phyloP scores from a whole-genome alignment of 352 stramenopile genomes.

The Globisporangium takayamanum region DNA sequence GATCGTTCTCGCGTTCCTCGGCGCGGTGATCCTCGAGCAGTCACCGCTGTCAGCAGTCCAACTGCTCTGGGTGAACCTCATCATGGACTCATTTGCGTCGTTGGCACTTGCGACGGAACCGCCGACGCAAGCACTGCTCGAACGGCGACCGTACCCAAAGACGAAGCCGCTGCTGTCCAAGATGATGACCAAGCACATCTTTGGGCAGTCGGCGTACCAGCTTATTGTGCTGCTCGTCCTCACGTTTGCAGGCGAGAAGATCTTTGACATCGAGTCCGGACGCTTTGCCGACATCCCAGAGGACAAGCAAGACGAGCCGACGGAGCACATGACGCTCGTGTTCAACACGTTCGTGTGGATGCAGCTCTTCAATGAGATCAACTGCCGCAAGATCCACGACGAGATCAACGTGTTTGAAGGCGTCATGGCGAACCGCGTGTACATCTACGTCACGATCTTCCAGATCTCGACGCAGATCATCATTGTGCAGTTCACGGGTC shows the following conservation, averaged over 20 bases:
- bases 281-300: conserved; percentile 31
- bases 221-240: conserved; percentile 79
- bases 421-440: conserved; percentile 89
- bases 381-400: conserved; percentile 79
- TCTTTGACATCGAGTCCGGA: conserved; percentile 41
- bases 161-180: conserved; percentile 88
- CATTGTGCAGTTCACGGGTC: conserved; percentile 92
- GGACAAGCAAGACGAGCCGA: conserved; percentile 39
- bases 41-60: conserved; percentile 90
- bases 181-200: conserved; percentile 93
- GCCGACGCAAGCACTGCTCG: conserved; percentile 79
- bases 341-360: conserved; percentile 99
- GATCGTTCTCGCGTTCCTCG: conserved; percentile 87
- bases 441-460: conserved; percentile 87
- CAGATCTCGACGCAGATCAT: conserved; percentile 92
- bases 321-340: conserved; percentile 92
- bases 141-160: conserved; percentile 88
- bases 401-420: conserved; percentile 92
- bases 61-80: conserved; percentile 97
- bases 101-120: conserved; percentile 93
- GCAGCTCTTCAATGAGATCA: conserved; percentile 91
- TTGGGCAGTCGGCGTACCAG: conserved; percentile 90
- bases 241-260: conserved; percentile 64
- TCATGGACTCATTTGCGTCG: conserved; percentile 96
- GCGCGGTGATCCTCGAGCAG: conserved; percentile 49